These are phyloP conservation scores for Aspergillus proliferans DNA, from an alignment of 2,329 filamentous ascomycete genomes.

Conservation along the genomic window DNA sequence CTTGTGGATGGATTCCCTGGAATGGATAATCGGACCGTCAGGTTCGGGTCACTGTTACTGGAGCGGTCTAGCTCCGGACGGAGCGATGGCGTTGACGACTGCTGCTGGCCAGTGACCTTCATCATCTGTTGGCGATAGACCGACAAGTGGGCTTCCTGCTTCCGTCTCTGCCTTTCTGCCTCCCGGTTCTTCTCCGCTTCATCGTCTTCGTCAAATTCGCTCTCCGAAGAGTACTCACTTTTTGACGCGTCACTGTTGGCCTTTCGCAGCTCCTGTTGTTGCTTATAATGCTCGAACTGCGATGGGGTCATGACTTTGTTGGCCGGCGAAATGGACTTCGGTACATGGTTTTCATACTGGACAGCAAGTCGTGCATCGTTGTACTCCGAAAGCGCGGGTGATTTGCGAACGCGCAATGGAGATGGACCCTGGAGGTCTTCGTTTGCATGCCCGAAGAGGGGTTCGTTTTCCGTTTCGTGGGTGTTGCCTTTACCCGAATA, in stretches of 20 bases:
- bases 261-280: constrained; percentile 63
- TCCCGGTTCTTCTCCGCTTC: constrained; percentile 69
- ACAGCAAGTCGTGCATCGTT: constrained; percentile 40
- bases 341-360: constrained; percentile 36
- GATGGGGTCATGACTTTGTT: constrained; percentile 86
- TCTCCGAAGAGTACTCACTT: constrained; percentile 51
- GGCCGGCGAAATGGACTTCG: constrained; percentile 33
- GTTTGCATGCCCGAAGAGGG: constrained; percentile 21
- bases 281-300: constrained; percentile 74
- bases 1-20: constrained; percentile 32
- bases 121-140: constrained; percentile 94
- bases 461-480: constrained; percentile 19
- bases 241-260: constrained; percentile 44
- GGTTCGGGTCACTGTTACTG: constrained; percentile 56
- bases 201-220: constrained; percentile 70
- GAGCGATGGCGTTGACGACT: constrained; percentile 44
- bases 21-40: constrained; percentile 39
- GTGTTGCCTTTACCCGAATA: constrained; percentile 21
- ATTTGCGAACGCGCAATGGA: constrained; percentile 10
- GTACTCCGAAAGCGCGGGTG: constrained; percentile 11
- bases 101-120: constrained; percentile 83
- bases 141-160: constrained; percentile 84
- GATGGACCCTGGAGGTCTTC: constrained; percentile 5
- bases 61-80: constrained; percentile 54
- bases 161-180: constrained; percentile 68